Evolutionary conservation across 257 asterid species (phyloP), one percentile per base, ranked within the genome.

Genomic region (Lavandula angustifolia): DNA sequence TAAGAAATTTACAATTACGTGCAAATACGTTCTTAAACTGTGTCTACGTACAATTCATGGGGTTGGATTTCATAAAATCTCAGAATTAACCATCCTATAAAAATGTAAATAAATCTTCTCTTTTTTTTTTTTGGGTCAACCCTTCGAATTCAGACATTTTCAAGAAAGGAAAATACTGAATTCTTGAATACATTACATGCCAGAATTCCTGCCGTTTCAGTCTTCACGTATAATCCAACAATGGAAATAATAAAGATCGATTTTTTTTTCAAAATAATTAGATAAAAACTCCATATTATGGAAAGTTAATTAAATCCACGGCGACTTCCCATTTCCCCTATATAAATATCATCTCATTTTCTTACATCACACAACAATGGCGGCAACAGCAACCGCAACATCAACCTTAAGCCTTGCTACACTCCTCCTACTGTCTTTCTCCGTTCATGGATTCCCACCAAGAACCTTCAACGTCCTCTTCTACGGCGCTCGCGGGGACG

Each of bases 401-500:
- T n/a, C 62, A 18, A 31, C 34, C 48, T 37, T 58, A 62, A 14
- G 34, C 17, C 31, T 66, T 31, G 17, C 73, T 13, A 1, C 66
- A n/a, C 3, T 59, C 9, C 18, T 78, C 5, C 3, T 69, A 22
- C 27, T 49, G 18, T 78, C 1, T 33, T 68, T 53, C 58, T 71
- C 17, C 44, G 55, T 51, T 65, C 68, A 78, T 10, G 54, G 72
- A 31, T 11, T 4, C 1, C 65, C 38, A 8, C n/a, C 65, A 3
- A 41, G 11, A 59, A 11, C 42, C n/a, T 59, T 59, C 40, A 59
- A 59, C 38, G 95, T 84, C 7, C 42, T 16, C 53, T 62, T 61
- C 0, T 89, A 81, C 60, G 97, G 97, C 29, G 95, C 95, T 4
- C 41, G 43, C 27, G 41, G 67, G 7, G 16, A 72, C 22, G 78